phyloP scores from a whole-genome alignment of 352 stramenopile genomes.

The Phytophthora capsici region DNA sequence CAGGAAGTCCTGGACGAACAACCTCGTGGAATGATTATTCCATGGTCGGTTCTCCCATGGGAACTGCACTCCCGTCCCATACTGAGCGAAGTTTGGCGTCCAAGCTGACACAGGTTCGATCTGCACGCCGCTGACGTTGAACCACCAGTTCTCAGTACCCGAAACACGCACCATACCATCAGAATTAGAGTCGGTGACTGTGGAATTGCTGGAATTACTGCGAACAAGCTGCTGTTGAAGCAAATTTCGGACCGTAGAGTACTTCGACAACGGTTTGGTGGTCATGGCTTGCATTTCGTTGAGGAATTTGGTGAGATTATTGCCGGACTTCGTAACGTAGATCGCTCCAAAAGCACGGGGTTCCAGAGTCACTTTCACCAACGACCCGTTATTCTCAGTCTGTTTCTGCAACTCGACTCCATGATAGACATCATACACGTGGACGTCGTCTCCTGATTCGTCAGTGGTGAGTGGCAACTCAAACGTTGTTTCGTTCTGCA shows the following conservation, averaged over 20 bases:
- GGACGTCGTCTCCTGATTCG: slow-evolving; percentile 25
- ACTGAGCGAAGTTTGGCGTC: slow-evolving; percentile 66
- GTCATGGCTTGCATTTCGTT: slow-evolving; percentile 59
- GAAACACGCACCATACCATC: slow-evolving; percentile 59
- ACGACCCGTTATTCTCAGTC: neutral
- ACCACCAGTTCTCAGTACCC: slow-evolving; percentile 69
- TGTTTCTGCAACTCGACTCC: slow-evolving; percentile 48
- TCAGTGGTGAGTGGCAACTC: slow-evolving; percentile 41
- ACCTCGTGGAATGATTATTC: slow-evolving; percentile 72
- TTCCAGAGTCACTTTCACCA: slow-evolving; percentile 52
- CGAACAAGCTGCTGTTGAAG: slow-evolving; percentile 50
- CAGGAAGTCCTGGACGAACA: slow-evolving; percentile 74
- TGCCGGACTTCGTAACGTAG: slow-evolving; percentile 29
- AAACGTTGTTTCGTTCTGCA: slow-evolving; percentile 34
- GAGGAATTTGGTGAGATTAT: slow-evolving; percentile 53
- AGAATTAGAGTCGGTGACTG: neutral
- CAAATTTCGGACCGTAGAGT: slow-evolving; percentile 43
- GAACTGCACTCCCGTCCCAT: slow-evolving; percentile 83
- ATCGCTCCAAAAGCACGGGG: slow-evolving; percentile 71
- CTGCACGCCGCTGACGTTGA: slow-evolving; percentile 82
- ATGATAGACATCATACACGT: slow-evolving; percentile 71
- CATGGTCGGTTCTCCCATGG: slow-evolving; percentile 82
- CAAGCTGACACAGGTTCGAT: slow-evolving; percentile 78
- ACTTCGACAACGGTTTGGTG: slow-evolving; percentile 49
- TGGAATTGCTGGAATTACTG: slow-evolving; percentile 9